Base-by-base conservation (phyloP, 345 rosid species). In the Linum lewisii region DNA sequence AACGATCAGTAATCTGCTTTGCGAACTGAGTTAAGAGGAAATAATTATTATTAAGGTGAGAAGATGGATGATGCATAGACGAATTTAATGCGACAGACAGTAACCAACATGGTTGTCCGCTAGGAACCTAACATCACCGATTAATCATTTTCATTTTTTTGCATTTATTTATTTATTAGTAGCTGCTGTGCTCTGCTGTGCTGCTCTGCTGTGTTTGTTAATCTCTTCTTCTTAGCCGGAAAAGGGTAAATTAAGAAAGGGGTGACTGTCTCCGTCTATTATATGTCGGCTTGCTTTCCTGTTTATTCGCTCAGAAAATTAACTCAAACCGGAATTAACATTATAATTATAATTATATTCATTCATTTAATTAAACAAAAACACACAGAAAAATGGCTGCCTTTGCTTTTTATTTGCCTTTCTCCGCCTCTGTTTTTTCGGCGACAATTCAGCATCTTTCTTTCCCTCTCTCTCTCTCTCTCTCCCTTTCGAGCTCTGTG, bases 231-330 rank as follows among this genome's bases (percentile, higher is more conserved):
- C 57, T 23, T 57, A 32, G 36, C 60, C 71, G 4, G 23, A 22
- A 60, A 16, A 25, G 16, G 45, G 18, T 21, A 14, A 24, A 64
- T 29, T 29, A 38, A 53, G 29, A 45, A 63, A 23, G 38, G 36
- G 55, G 69, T 71, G 77, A 54, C 66, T 59, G 64, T 64, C 66
- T 72, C 63, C 66, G 75, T 75, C 77, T 51, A 74, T 78, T 79
- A 76, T 73, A 78, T 83, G 97, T 90, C 88, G 93, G 90, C 85
- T 78, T 73, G 74, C 75, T 76, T n/a, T n/a, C n/a, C 63, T 29
- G 56, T 8, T 52, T 52, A 15, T 52, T 52, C 24, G 14, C 56
- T 24, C 21, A 21, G 20, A 24, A 52, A 11, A 52, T 24, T 20
- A 21, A 15, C 23, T 15, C 15, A 21, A 20, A 24, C 20, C 11